Conservation (phyloP, 2,329 filamentous ascomycete species). For the Thermoascus crustaceus region DNA sequence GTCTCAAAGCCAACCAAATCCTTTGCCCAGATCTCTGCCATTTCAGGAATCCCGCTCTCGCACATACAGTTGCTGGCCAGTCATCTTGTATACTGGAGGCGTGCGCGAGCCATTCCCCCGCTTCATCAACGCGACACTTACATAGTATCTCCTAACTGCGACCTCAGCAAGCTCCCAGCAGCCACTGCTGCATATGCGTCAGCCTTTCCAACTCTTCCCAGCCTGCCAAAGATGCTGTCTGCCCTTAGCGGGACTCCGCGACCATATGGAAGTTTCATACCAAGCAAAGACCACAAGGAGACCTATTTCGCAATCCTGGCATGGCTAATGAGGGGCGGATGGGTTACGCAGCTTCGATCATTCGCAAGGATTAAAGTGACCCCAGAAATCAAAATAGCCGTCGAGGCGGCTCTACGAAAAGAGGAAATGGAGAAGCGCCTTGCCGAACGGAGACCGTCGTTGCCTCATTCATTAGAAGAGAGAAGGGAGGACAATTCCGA, state of each 20-base stretch:
- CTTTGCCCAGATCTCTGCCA: conserved; percentile 61
- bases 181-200: conserved; percentile 66
- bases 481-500: conserved; percentile 7
- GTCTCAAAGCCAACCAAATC: conserved; percentile 54
- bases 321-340: conserved; percentile 85
- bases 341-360: conserved; percentile 87
- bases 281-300: conserved; percentile 76
- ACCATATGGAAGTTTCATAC: conserved; percentile 75
- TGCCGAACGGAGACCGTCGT: conserved; percentile 20
- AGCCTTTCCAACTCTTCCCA: conserved; percentile 74
- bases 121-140: conserved; percentile 86
- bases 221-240: conserved; percentile 78
- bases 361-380: conserved; percentile 84
- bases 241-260: conserved; percentile 71
- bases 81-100: conserved; percentile 93
- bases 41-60: conserved; percentile 59
- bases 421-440: conserved; percentile 48
- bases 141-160: conserved; percentile 82
- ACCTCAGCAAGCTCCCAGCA: conserved; percentile 60
- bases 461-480: conserved; percentile 15
- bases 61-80: conserved; percentile 83
- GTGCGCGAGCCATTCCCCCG: conserved; percentile 83
- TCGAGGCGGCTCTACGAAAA: conserved; percentile 61
- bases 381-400: conserved; percentile 72
- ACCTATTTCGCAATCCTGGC: conserved; percentile 86